phyloP scores from a whole-genome alignment of 495 filamentous ascomycete genomes.

The Penicillium mononematosum region DNA sequence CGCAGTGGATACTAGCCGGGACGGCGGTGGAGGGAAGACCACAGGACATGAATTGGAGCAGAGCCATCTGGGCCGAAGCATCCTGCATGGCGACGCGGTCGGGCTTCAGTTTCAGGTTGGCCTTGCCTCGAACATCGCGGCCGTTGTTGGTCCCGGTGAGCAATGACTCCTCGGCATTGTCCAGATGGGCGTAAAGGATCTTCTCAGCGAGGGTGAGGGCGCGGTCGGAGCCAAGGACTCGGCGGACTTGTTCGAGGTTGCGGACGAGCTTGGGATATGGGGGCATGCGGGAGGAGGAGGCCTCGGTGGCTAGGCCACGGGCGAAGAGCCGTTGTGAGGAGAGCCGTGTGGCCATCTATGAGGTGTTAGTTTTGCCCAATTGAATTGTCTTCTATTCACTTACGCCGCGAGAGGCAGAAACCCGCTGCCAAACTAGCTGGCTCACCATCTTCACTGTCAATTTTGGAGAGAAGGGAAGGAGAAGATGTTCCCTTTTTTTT shows the following conservation, averaged over 20 bases:
- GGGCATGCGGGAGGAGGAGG: conserved; percentile 34
- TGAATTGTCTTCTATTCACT: conserved; percentile 12
- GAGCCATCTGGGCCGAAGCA: conserved; percentile 96
- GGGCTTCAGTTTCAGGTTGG: conserved; percentile 95
- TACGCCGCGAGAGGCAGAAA: conserved; percentile 33
- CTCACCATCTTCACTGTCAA: conserved; percentile 33
- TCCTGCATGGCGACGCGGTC: conserved; percentile 99
- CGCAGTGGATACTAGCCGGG: conserved; percentile 96
- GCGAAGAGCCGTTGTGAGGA: conserved; percentile 28
- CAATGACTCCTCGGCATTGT: conserved; percentile 65
- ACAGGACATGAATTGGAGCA: conserved; percentile 98
- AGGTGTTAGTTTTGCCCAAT: conserved; percentile 8
- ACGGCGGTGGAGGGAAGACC: conserved; percentile 88
- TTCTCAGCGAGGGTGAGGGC: conserved; percentile 90
- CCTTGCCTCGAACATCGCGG: conserved; percentile 72
- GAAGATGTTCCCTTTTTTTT: conserved; percentile 25
- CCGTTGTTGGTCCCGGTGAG: conserved; percentile 58
- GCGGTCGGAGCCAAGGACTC: conserved; percentile 40
- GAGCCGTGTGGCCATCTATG: conserved; percentile 29
- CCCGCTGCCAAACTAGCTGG: conserved; percentile 37
- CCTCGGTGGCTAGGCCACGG: conserved; percentile 34
- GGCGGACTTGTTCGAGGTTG: conserved; percentile 34
- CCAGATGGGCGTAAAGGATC: conserved; percentile 94
- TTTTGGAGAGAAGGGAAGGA: conserved; percentile 23
- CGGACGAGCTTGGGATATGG: conserved; percentile 35